These are phyloP conservation scores for Azolla pinnata DNA, from an alignment of 75 land plant species.

Conservation along the genomic window DNA sequence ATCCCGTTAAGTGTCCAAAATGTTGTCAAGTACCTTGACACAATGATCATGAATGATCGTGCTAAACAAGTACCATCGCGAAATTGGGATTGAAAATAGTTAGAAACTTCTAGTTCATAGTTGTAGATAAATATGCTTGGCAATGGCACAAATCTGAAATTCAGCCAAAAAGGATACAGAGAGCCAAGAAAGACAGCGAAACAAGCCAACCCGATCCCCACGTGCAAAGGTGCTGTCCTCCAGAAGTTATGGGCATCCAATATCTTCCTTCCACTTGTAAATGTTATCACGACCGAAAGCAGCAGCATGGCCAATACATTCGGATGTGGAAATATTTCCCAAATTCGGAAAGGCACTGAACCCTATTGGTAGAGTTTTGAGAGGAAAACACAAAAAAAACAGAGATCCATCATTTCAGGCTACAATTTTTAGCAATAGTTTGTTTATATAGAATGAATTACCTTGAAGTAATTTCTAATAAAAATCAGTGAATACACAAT, in stretches of 20 bases:
- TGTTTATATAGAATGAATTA: constrained; percentile 4
- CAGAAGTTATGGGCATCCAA: constrained; percentile 55
- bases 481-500: constrained; percentile 64
- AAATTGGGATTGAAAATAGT: too few species aligned
- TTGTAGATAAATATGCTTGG: neutral
- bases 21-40: neutral
- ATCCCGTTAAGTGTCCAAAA: neutral
- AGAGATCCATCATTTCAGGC: too few species aligned
- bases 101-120: neutral
- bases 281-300: constrained; percentile 42
- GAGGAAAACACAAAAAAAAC: neutral
- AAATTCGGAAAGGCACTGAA: constrained; percentile 31
- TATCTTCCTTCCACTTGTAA: constrained; percentile 44
- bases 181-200: constrained; percentile 34
- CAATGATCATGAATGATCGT: neutral
- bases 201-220: constrained; percentile 52
- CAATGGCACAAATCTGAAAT: constrained; percentile 45
- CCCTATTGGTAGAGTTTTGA: neutral
- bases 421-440: neutral
- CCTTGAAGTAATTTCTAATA: constrained; percentile 61
- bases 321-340: constrained; percentile 52
- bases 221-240: constrained; percentile 42
- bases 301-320: constrained; percentile 44
- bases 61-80: too few species aligned
- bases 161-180: constrained; percentile 55